phyloP scores from a whole-genome alignment of 2,329 filamentous ascomycete species.

The Pyrenophora graminea region DNA sequence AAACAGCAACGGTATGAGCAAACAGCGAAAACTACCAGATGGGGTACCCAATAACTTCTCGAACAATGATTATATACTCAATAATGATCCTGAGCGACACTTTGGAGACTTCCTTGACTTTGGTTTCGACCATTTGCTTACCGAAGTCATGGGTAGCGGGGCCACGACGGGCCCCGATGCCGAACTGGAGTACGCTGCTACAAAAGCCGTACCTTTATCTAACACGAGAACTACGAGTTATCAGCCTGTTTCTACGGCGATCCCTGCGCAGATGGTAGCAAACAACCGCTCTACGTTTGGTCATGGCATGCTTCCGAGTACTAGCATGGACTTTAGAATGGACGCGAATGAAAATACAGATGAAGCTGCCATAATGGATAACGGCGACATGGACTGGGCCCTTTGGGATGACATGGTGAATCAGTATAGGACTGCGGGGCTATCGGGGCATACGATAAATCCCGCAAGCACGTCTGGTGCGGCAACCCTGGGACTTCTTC shows the following conservation, averaged over 20 bases:
- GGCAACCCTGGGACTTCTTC: conserved; percentile 29
- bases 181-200: not conserved
- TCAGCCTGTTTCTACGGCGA: not conserved
- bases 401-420: conserved; percentile 55
- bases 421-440: conserved; percentile 52
- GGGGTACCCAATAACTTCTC: not conserved
- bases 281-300: conserved; percentile 22
- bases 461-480: conserved; percentile 14
- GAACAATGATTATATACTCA: not conserved
- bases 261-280: conserved; percentile 6
- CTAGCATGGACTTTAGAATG: conserved; percentile 26
- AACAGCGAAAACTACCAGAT: conserved; percentile 3
- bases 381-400: conserved; percentile 53
- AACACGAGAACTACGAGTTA: not conserved
- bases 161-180: conserved; percentile 7
- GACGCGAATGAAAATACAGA: not conserved
- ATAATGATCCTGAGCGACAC: conserved; percentile 12
- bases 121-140: conserved; percentile 35
- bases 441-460: conserved; percentile 4
- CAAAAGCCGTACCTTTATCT: no score
- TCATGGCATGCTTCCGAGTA: conserved; percentile 24
- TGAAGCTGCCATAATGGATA: conserved; percentile 40
- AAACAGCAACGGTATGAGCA: not conserved
- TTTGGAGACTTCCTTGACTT: conserved; percentile 29
- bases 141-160: conserved; percentile 34